These are phyloP conservation scores for Domatiomyces catenatus DNA, from an alignment of 2,329 filamentous ascomycete genomes.

Conservation along the genomic window DNA sequence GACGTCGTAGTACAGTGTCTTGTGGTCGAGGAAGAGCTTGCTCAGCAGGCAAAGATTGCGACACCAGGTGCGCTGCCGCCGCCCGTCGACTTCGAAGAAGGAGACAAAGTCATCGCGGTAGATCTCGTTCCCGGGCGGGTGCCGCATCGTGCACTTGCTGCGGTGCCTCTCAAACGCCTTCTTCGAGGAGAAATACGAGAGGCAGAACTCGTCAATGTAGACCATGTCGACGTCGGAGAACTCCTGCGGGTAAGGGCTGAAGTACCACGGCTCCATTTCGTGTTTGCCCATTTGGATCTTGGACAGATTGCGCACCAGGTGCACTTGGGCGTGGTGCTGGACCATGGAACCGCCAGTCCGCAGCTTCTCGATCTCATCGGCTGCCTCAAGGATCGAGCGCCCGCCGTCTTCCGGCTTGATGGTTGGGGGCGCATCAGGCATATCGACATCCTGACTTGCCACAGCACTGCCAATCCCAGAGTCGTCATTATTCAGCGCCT, in stretches of 20 bases:
- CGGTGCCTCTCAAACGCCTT: slow-evolving; percentile 76
- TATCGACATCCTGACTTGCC: slow-evolving; percentile 26
- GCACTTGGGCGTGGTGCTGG: slow-evolving; percentile 92
- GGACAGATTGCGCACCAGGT: slow-evolving; percentile 84
- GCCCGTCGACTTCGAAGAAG: slow-evolving; percentile 93
- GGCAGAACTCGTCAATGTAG: slow-evolving; percentile 94
- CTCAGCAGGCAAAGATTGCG: slow-evolving; percentile 92
- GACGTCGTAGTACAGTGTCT: slow-evolving; percentile 73
- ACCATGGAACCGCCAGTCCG: slow-evolving; percentile 95
- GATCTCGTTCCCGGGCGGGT: slow-evolving; percentile 94
- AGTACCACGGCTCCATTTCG: slow-evolving; percentile 96
- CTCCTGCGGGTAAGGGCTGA: slow-evolving; percentile 83
- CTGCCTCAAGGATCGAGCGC: slow-evolving; percentile 14
- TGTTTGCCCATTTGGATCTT: slow-evolving; percentile 86
- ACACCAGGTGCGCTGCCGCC: slow-evolving; percentile 96
- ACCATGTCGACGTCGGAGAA: slow-evolving; percentile 82
- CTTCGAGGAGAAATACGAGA: slow-evolving; percentile 73
- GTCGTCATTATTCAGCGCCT: slow-evolving; percentile 9
- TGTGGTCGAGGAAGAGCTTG: slow-evolving; percentile 95
- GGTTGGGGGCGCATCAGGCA: slow-evolving; percentile 25
- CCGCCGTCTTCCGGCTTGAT: slow-evolving; percentile 24
- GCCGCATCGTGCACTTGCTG: slow-evolving; percentile 73
- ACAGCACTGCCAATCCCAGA: slow-evolving; percentile 13
- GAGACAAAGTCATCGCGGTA: slow-evolving; percentile 83
- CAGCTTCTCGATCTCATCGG: slow-evolving; percentile 81